A percentile compares a stretch with the other conserved stretches of the same genome.
Conservation (phyloP, 2,329 filamentous ascomycete genomes). For the Cercospora zeina region DNA sequence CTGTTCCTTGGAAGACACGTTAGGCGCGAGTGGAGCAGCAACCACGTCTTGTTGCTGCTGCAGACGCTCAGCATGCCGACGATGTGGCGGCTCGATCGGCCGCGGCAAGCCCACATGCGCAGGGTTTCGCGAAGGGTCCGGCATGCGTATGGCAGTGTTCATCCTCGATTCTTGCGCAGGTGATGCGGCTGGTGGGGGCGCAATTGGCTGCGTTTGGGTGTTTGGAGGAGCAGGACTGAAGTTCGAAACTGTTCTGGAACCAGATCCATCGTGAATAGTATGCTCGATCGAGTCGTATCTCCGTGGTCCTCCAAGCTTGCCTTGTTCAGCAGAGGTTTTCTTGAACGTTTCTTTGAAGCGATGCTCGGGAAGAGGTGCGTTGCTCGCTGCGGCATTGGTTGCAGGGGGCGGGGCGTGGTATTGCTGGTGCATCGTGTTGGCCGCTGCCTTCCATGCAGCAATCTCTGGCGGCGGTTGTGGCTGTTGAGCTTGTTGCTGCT, state of each 20-base stretch:
- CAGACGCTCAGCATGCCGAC: slow-evolving; percentile 11
- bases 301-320: slow-evolving; percentile 36
- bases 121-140: slow-evolving; percentile 37
- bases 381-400: slow-evolving; percentile 11
- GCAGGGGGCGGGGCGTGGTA: slow-evolving; percentile 30
- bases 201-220: slow-evolving; percentile 40
- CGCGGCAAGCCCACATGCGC: slow-evolving; percentile 33
- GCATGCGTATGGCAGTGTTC: slow-evolving; percentile 38
- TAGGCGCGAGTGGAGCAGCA: slow-evolving; percentile 32
- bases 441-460: slow-evolving; percentile 37
- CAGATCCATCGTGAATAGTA: slow-evolving; percentile 36
- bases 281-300: slow-evolving; percentile 35
- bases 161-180: slow-evolving; percentile 30
- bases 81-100: slow-evolving; percentile 35
- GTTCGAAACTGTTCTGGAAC: slow-evolving; percentile 30
- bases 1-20: slow-evolving; percentile 31
- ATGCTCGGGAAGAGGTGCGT: slow-evolving; percentile 22
- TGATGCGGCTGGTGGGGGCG: slow-evolving; percentile 33
- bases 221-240: slow-evolving; percentile 37
- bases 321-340: slow-evolving; percentile 35
- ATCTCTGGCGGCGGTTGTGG: slow-evolving; percentile 19
- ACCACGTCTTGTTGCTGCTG: slow-evolving; percentile 20
- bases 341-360: slow-evolving; percentile 42
- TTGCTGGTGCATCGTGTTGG: slow-evolving; percentile 32
- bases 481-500: slow-evolving; percentile 29